phyloP scores from a whole-genome alignment of 2,329 filamentous ascomycete species.

The Pseudogymnoascus sp. region DNA sequence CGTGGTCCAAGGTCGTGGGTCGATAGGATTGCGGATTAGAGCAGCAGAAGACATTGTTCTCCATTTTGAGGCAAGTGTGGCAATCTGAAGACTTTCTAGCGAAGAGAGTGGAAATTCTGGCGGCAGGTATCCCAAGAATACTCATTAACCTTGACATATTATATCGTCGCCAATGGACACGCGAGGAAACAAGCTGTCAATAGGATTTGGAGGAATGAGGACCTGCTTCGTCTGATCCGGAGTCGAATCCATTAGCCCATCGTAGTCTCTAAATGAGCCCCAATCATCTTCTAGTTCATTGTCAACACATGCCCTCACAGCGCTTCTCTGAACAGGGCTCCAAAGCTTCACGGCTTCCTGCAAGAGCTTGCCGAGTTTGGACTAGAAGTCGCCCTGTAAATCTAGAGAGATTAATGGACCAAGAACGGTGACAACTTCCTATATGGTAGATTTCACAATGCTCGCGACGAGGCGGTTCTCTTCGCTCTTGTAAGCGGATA shows the following conservation, averaged over 20 bases:
- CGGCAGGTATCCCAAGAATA: too few relatives aligned
- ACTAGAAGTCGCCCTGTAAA: background rate
- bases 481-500: conserved; percentile 7
- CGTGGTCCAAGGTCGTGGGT: too few relatives aligned
- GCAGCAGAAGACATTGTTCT: too few relatives aligned
- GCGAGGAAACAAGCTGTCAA: conserved; percentile 5
- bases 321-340: conserved; percentile 8
- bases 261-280: background rate
- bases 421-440: conserved; percentile 7
- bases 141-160: conserved; percentile 9
- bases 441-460: background rate
- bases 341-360: conserved; percentile 8
- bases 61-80: too few relatives aligned
- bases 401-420: conserved; percentile 1
- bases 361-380: conserved; percentile 6
- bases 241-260: background rate
- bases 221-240: background rate
- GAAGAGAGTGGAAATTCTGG: too few relatives aligned
- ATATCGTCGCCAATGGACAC: conserved; percentile 8
- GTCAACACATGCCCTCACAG: background rate
- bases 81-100: too few relatives aligned
- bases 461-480: background rate
- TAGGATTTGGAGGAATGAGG: background rate
- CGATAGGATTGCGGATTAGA: too few relatives aligned
- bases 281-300: conserved; percentile 8